A percentile compares a stretch with the other conserved stretches of the same genome.
Conservation (phyloP, 495 filamentous ascomycete species). For the Parathielavia hyrcaniae region DNA sequence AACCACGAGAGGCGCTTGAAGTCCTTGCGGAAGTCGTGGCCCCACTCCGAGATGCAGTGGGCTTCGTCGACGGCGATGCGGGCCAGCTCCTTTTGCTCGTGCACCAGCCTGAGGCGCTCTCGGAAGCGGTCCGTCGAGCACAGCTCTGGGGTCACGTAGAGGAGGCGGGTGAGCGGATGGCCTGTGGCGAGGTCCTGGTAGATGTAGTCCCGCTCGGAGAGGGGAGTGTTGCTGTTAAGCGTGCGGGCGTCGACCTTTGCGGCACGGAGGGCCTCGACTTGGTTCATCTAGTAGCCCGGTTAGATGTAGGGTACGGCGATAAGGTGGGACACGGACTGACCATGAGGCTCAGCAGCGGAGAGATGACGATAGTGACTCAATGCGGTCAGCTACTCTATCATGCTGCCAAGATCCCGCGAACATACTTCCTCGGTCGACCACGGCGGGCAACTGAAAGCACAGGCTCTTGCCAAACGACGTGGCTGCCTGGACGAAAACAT, state of each 20-base stretch:
- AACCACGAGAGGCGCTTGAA: constrained; percentile 90
- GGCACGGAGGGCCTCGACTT: constrained; percentile 72
- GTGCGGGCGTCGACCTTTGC: constrained; percentile 74
- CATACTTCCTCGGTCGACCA: constrained; percentile 78
- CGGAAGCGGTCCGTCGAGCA: constrained; percentile 76
- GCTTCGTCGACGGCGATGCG: constrained; percentile 91
- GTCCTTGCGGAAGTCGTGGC: constrained; percentile 91
- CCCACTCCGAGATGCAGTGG: constrained; percentile 97
- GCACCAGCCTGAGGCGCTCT: constrained; percentile 61
- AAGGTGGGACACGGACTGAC: constrained; percentile 37
- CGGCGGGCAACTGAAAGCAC: constrained; percentile 88
- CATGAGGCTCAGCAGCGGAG: constrained; percentile 87
- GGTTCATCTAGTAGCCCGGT: constrained; percentile 66
- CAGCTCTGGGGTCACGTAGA: constrained; percentile 91
- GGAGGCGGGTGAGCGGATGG: constrained; percentile 72
- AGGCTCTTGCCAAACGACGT: constrained; percentile 94
- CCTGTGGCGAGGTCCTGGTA: constrained; percentile 76
- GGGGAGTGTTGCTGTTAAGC: constrained; percentile 73
- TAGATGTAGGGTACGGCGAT: not conserved
- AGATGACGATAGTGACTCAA: constrained; percentile 82
- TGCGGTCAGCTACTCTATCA: not conserved
- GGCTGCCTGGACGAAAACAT: constrained; percentile 95
- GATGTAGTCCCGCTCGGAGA: constrained; percentile 58
- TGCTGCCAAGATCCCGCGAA: not conserved
- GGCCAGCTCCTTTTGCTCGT: constrained; percentile 73